Percentiles rank a stretch among this genome's conserved stretches.
Conservation (phyloP, 2,329 filamentous ascomycete species). For the Zasmidium angulare region DNA sequence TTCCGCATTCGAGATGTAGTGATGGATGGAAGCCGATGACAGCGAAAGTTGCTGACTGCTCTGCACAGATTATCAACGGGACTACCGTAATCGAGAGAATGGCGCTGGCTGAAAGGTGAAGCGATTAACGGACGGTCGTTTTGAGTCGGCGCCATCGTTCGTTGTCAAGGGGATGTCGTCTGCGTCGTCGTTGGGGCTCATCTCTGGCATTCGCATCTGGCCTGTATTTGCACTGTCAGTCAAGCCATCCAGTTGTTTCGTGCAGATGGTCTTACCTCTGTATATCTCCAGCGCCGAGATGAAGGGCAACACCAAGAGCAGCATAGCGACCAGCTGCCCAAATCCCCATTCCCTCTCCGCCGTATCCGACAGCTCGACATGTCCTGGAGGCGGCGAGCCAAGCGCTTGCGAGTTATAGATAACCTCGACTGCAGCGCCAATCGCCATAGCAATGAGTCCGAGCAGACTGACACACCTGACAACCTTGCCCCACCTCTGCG, state of each 20-base stretch:
- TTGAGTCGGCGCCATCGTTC: slow-evolving; percentile 9
- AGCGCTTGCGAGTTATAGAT: slow-evolving; percentile 62
- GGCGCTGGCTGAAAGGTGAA: slow-evolving; percentile 21
- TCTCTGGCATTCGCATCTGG: slow-evolving; percentile 22
- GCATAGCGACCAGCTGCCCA: slow-evolving; percentile 60
- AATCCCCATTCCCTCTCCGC: slow-evolving; percentile 63
- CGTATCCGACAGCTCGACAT: slow-evolving; percentile 50
- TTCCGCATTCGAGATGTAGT: not conserved
- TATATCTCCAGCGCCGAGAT: slow-evolving; percentile 61
- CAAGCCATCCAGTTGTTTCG: too few relatives aligned
- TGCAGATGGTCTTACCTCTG: slow-evolving; percentile 54
- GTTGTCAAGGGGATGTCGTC: slow-evolving; percentile 21
- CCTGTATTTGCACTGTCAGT: slow-evolving; percentile 12
- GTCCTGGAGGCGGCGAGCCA: slow-evolving; percentile 52
- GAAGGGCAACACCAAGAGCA: slow-evolving; percentile 60
- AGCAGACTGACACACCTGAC: slow-evolving; percentile 56
- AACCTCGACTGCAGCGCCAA: slow-evolving; percentile 60
- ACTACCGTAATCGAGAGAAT: slow-evolving; percentile 12
- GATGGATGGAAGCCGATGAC: not conserved
- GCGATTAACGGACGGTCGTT: slow-evolving; percentile 6
- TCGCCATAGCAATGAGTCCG: slow-evolving; percentile 53
- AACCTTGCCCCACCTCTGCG: slow-evolving; percentile 54
- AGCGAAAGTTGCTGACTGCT: not conserved
- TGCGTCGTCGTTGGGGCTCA: slow-evolving; percentile 13
- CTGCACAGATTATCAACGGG: not conserved